These are phyloP conservation scores for Scedosporium minutisporum DNA, from an alignment of 2,329 filamentous ascomycete genomes.

Conservation along the genomic window DNA sequence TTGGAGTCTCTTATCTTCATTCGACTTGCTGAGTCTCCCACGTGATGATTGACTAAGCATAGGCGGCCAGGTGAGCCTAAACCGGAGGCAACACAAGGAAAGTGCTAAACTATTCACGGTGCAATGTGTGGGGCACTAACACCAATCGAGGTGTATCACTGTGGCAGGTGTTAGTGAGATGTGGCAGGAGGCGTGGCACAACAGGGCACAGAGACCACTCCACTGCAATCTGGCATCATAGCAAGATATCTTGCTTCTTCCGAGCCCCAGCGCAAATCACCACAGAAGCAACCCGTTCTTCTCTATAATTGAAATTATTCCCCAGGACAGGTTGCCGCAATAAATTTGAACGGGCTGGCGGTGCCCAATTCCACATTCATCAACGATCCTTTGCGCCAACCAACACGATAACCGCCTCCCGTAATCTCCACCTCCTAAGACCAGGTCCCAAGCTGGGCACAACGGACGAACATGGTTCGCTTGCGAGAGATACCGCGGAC, in stretches of 20 bases:
- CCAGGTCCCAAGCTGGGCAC: not conserved
- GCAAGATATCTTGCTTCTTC: constrained; percentile 7
- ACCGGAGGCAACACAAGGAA: not conserved
- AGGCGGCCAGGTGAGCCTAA: not conserved
- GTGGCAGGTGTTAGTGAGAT: not conserved
- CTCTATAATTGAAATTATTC: not conserved
- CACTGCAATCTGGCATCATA: constrained; percentile 37
- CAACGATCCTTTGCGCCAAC: not conserved
- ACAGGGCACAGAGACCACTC: not conserved
- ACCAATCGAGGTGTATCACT: not conserved
- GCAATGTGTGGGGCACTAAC: not conserved
- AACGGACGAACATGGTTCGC: constrained; percentile 65
- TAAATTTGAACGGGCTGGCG: not conserved
- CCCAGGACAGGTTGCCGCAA: constrained; percentile 1
- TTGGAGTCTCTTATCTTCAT: not conserved
- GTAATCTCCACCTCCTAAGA: not conserved
- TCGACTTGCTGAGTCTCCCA: not conserved
- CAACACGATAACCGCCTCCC: not conserved
- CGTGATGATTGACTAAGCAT: not conserved
- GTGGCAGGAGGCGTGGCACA: not conserved
- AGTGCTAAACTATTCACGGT: not conserved
- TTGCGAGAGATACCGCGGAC: constrained; percentile 94
- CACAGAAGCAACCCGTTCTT: constrained; percentile 1
- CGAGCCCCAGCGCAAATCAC: not conserved
- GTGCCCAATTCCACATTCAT: not conserved